phyloP scores from a whole-genome alignment of 352 stramenopile species.

The Globisporangium irregulare region DNA sequence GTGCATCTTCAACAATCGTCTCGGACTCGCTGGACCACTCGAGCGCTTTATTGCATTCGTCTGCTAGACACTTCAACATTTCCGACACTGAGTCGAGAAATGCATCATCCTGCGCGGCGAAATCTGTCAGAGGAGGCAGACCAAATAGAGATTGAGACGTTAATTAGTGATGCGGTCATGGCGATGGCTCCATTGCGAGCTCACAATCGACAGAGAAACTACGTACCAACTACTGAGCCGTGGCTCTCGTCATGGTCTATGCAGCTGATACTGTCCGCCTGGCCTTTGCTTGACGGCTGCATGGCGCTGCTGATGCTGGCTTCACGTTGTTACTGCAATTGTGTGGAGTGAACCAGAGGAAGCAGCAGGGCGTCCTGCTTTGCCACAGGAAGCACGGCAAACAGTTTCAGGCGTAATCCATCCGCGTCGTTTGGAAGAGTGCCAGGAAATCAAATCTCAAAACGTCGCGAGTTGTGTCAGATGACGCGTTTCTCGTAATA shows the following conservation, averaged over 20 bases:
- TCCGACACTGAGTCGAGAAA: conserved; percentile 24
- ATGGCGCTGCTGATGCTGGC: neutral
- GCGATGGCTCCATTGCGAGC: neutral
- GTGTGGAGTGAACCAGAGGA: neutral
- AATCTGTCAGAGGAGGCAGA: conserved; percentile 12
- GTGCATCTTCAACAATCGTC: conserved; percentile 1
- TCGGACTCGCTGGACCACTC: conserved; percentile 23
- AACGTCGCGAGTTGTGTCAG: neutral
- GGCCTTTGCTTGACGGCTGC: neutral
- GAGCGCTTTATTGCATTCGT: conserved; percentile 9
- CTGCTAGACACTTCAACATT: conserved; percentile 11
- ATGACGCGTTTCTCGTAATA: neutral
- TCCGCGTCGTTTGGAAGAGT: neutral
- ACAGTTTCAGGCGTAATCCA: neutral
- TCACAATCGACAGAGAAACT: neutral
- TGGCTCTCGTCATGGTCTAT: neutral
- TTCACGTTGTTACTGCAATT: neutral
- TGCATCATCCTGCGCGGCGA: conserved; percentile 30
- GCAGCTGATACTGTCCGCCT: neutral
- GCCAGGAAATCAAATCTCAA: too few relatives aligned
- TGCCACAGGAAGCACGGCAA: neutral
- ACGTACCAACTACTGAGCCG: neutral
- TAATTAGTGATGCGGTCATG: neutral
- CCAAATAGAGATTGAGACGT: neutral
- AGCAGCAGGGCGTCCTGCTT: neutral